Evolutionary conservation across 805 yeast genomes (phyloP), one percentile per base, ranked within the genome.

Genomic region (Candida yuanshanica): DNA sequence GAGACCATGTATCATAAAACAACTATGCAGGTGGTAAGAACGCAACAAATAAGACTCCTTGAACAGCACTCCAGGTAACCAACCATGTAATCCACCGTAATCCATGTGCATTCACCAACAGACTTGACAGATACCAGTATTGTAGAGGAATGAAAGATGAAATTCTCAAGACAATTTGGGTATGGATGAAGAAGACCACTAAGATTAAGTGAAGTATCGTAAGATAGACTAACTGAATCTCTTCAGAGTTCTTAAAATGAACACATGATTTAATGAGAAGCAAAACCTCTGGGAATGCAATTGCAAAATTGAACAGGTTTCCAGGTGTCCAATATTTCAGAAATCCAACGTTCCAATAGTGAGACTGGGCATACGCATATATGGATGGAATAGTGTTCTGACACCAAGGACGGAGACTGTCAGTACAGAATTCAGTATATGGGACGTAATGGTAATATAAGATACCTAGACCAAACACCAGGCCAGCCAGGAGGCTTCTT

Each of bases 1-100:
- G 7, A 32, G 20, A n/a, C 16, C 16, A 18, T 36, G 58, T n/a
- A n/a, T n/a, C n/a, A n/a, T n/a, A n/a, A n/a, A n/a, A n/a, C n/a
- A n/a, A n/a, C n/a, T 59, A 88, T n/a, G 98, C 98, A 5, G 98
- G 98, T 2, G 97, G 98, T 33, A 90, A 66, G 56, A 86, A 90
- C n/a, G 81, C 81, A 7, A 83, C 86, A 64, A 77, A 90, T 38
- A 90, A 63, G 2, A 77, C 73, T 0, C 90, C 74, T 60, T 90
- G 96, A 3, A 79, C 51, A 6, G 80, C 57, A 18, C 65, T 68
- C 95, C 95, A 90, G 1, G 72, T 49, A 6, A 79, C 48, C 51
- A 77, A 64, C 66, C 77, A 83, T 7, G 62, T 50, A 1, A 75
- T 56, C 57, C 74, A 71, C 18, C 48, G 39, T 38, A 60, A 58